A percentile compares a stretch with the other conserved stretches of the same genome.
These are phyloP conservation scores for Colletotrichum lupini DNA, from an alignment of 2,329 filamentous ascomycete genomes.

Conservation along the genomic window DNA sequence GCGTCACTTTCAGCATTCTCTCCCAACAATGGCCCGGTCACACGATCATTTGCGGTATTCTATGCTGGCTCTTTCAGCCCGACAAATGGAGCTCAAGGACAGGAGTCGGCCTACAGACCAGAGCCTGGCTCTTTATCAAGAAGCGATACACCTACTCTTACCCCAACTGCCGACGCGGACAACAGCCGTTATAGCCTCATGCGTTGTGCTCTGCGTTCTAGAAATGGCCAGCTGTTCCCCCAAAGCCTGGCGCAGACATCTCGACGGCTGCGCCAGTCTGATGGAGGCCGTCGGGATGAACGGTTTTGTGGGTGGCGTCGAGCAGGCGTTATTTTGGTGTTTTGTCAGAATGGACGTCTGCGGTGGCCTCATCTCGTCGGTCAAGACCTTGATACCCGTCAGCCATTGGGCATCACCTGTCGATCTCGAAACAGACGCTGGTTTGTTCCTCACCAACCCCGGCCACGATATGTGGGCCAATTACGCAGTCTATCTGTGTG, in stretches of 20 bases:
- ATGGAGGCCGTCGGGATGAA: slow-evolving; percentile 64
- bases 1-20: slow-evolving; percentile 62
- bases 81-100: slow-evolving; percentile 62
- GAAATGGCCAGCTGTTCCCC: slow-evolving; percentile 55
- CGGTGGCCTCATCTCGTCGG: slow-evolving; percentile 65
- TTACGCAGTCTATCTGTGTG: slow-evolving; percentile 67
- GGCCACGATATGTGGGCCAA: slow-evolving; percentile 66
- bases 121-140: slow-evolving; percentile 66
- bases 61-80: slow-evolving; percentile 65
- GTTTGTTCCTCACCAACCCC: slow-evolving; percentile 49
- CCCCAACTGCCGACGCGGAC: slow-evolving; percentile 48
- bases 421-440: slow-evolving; percentile 44
- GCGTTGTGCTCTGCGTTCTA: slow-evolving; percentile 51
- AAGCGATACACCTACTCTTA: slow-evolving; percentile 58
- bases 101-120: slow-evolving; percentile 55
- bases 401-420: slow-evolving; percentile 55
- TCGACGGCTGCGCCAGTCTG: slow-evolving; percentile 68
- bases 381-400: slow-evolving; percentile 60
- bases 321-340: slow-evolving; percentile 69
- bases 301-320: slow-evolving; percentile 62
- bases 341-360: slow-evolving; percentile 70
- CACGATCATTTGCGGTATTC: slow-evolving; percentile 60
- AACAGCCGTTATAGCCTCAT: slow-evolving; percentile 47
- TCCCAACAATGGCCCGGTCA: slow-evolving; percentile 62
- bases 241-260: slow-evolving; percentile 64